phyloP scores from a whole-genome alignment of 2,329 filamentous ascomycete genomes.

The Zymoseptoria pseudotritici region DNA sequence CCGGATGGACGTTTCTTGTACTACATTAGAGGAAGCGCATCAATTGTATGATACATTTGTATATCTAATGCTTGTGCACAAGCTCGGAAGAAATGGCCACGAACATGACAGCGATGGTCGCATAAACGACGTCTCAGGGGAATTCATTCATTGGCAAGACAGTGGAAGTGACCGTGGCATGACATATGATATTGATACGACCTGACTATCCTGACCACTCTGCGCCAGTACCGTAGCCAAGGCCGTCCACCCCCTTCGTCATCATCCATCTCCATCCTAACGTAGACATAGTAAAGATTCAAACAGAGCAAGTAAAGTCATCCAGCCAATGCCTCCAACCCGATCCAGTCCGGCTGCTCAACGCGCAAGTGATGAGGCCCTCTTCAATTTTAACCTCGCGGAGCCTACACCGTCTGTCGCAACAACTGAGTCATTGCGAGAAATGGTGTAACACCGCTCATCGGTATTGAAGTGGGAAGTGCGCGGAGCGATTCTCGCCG shows the following conservation, averaged over 20 bases:
- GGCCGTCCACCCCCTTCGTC: background rate
- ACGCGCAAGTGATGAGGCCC: constrained; percentile 17
- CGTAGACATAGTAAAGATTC: background rate
- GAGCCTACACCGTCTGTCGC: background rate
- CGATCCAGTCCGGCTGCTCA: constrained; percentile 17
- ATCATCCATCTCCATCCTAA: background rate
- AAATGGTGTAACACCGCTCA: constrained; percentile 5
- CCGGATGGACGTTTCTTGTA: background rate
- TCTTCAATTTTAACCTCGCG: constrained; percentile 32
- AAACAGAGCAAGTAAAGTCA: background rate
- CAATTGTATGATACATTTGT: background rate
- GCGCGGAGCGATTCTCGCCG: constrained; percentile 3
- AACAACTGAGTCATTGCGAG: background rate
- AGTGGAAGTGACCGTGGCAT: background rate
- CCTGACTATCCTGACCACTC: background rate
- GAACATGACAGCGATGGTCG: background rate
- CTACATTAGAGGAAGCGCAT: background rate
- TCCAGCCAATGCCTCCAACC: background rate
- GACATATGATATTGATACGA: background rate
- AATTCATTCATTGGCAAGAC: background rate
- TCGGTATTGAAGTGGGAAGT: constrained; percentile 10
- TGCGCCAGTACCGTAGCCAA: background rate
- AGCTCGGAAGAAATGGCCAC: background rate
- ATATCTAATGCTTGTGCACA: background rate
- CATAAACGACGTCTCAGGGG: background rate